Percentiles rank a stretch among this genome's conserved stretches.
phyloP scores from a whole-genome alignment of 2,329 filamentous ascomycete species.

The Trichoderma sp. region DNA sequence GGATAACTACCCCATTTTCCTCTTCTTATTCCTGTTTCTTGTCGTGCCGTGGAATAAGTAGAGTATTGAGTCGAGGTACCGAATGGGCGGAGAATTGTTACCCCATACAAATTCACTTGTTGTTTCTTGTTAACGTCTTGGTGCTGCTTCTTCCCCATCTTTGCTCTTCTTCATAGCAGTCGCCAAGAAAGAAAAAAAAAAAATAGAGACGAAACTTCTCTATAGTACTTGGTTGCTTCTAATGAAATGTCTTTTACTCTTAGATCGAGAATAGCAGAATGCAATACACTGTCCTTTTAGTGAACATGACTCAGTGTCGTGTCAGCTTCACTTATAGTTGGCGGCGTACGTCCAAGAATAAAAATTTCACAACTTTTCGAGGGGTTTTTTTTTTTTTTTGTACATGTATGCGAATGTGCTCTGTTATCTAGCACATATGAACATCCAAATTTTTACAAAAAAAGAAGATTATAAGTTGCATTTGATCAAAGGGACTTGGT shows the following conservation, averaged over 20 bases:
- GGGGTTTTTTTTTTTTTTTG: background rate
- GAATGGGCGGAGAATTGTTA: background rate
- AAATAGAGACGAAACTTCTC: background rate
- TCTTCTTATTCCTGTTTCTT: too few species aligned
- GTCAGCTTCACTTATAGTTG: too few species aligned
- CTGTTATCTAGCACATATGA: background rate
- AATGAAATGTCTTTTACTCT: background rate
- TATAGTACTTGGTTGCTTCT: background rate
- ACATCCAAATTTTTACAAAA: background rate
- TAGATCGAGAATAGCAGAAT: background rate
- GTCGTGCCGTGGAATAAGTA: too few species aligned
- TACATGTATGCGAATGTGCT: background rate
- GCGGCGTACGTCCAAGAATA: background rate
- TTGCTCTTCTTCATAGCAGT: background rate
- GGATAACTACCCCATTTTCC: background rate
- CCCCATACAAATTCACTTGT: background rate
- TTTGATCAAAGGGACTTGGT: background rate
- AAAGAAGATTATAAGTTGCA: background rate
- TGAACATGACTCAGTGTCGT: background rate
- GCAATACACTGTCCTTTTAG: background rate
- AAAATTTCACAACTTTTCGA: background rate
- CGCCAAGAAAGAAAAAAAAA: background rate
- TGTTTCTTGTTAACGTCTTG: background rate
- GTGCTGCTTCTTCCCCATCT: background rate
- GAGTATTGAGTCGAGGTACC: background rate